Base-by-base conservation (phyloP, 768 basidiomycete species). In the Symmetrospora coprosmae region DNA sequence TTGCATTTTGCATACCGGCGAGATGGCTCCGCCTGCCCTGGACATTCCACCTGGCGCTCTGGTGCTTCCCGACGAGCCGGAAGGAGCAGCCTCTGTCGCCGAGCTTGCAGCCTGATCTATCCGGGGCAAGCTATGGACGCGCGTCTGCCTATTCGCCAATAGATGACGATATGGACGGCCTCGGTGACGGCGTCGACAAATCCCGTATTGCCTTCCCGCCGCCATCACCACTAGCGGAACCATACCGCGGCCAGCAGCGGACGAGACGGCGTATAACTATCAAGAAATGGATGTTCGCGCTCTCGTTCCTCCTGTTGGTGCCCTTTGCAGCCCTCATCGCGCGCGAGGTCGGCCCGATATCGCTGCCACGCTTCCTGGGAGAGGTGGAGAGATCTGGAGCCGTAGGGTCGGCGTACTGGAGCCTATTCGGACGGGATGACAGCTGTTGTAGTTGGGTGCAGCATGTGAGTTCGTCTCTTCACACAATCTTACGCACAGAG, bases 381-480 rank as follows among this genome's bases (percentile, higher is more conserved):
- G 30, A 30, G n/a, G 55, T 58, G 6, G 55, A 58, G 28, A 43
- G 37, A 4, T 43, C 28, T 4, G 31, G 27, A 27, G 55, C 43
- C 14, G 37, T 49, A 4, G 67, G 67, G 11, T 60, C 61, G n/a
- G 47, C 67, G 19, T 67, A 66, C 47, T 69, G 68, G 68, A 66
- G 65, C 30, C 62, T 69, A 2, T 67, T 69, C 30, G 66, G 66
- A 0, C 35, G 60, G 2, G 48, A 48, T 47, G 60, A 66, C 16
- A 11, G 27, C 14, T 66, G 68, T 30, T 69, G 68, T 61, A 30
- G 50, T 4, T 70, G 63, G 56, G 70, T 71, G 4, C 30, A 67
- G 38, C 71, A 71, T 48, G 16, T 58, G 25, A 58, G 55, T 58
- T 8, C 37, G 13, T 19, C 9, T 11, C 28, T 16, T 46, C 16